Conservation (phyloP, 2,329 filamentous ascomycete species). For the Penicillium paneum region DNA sequence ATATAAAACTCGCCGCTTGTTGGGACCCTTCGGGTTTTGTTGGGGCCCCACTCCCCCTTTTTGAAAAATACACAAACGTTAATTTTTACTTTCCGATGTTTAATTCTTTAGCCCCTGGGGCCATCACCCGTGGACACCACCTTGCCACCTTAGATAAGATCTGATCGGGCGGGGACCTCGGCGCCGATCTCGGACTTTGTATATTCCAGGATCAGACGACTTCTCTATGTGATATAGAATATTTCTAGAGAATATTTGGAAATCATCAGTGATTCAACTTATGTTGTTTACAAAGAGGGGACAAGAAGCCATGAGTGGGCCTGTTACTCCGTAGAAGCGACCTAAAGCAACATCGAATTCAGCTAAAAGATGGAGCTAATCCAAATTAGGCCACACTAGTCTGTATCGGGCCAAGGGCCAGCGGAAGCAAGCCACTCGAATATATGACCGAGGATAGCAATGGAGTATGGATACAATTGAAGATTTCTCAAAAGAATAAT, state of each 20-base stretch:
- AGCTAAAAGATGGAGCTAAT: background rate
- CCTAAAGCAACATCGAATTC: background rate
- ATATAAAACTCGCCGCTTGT: conserved; percentile 12
- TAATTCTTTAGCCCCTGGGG: conserved; percentile 1
- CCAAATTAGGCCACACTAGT: background rate
- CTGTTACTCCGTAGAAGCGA: background rate
- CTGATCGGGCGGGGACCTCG: background rate
- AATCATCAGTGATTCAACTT: too few species aligned
- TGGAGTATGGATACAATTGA: background rate
- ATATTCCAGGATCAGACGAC: background rate
- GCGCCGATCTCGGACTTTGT: background rate
- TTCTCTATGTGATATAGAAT: background rate
- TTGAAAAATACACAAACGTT: conserved; percentile 8
- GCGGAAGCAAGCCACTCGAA: background rate
- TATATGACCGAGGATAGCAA: background rate
- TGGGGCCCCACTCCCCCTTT: conserved; percentile 18
- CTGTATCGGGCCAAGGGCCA: background rate
- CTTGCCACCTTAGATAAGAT: conserved; percentile 14
- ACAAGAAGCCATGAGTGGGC: background rate
- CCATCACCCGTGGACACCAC: background rate
- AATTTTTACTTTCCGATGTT: background rate
- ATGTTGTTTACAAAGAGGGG: too few species aligned
- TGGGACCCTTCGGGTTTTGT: conserved; percentile 25
- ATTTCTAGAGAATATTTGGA: background rate
- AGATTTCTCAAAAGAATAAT: background rate